A percentile compares a stretch with the other conserved stretches of the same genome.
Conservation (phyloP, 352 stramenopile species). For the Globisporangium perplexum region DNA sequence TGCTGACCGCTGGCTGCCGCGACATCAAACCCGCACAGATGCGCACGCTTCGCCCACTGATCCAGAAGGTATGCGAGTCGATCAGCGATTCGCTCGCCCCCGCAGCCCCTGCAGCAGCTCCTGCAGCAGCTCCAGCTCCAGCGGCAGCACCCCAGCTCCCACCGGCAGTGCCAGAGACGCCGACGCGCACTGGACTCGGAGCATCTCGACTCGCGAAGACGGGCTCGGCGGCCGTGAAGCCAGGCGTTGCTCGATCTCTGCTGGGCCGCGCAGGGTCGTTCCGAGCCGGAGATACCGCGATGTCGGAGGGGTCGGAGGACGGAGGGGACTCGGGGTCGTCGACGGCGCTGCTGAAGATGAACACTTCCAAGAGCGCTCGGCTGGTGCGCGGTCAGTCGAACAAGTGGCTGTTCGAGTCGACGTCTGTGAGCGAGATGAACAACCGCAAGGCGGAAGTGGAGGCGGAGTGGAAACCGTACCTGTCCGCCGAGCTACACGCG, state of each 20-base stretch:
- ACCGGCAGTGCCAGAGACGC: constrained; percentile 8
- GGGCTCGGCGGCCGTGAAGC: constrained; percentile 5
- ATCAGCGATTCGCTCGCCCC: constrained; percentile 18
- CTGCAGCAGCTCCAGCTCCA: constrained; percentile 6
- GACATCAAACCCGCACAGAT: constrained; percentile 86
- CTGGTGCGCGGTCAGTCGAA: constrained; percentile 67
- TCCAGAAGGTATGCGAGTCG: constrained; percentile 63
- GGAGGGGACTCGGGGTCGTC: constrained; percentile 19
- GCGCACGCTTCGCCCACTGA: constrained; percentile 78
- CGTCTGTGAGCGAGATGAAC: constrained; percentile 60
- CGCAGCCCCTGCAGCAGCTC: constrained; percentile 1
- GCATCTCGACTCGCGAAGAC: constrained; percentile 7
- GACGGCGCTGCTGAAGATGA: constrained; percentile 46
- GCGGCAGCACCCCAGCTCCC: constrained; percentile 3
- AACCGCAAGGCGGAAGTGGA: constrained; percentile 69
- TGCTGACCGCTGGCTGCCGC: constrained; percentile 62
- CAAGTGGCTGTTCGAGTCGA: constrained; percentile 82
- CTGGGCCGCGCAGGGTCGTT: constrained; percentile 32
- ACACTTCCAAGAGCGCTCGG: constrained; percentile 45
- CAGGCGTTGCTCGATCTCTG: constrained; percentile 20
- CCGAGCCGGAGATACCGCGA: constrained; percentile 8
- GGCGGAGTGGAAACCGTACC: constrained; percentile 66
- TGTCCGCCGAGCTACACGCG: constrained; percentile 58
- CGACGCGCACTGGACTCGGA: constrained; percentile 6
- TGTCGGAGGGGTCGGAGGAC: constrained; percentile 16